A percentile compares a stretch with the other conserved stretches of the same genome.
Evolutionary conservation across 2,329 filamentous ascomycete species (phyloP).

Genomic region (Trichoderma sp.): DNA sequence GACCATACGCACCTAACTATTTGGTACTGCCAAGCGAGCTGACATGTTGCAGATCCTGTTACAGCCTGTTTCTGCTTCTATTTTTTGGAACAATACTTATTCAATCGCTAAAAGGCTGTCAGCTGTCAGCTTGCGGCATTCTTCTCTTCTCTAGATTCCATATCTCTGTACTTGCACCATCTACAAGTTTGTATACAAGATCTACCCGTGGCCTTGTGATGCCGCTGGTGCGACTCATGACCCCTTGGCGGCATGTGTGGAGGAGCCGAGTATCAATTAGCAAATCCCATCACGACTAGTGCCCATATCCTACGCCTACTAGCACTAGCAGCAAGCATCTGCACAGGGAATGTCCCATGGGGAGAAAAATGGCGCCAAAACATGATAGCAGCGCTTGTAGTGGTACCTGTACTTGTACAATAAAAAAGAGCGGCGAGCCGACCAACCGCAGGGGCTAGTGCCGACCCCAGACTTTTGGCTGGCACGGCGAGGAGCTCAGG

Average conservation of each 20-base stretch:
- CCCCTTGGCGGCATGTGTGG: conserved; percentile 8
- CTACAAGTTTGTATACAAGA: background rate
- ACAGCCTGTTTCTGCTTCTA: background rate
- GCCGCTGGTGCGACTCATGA: background rate
- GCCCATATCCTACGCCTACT: background rate
- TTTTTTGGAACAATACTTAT: background rate
- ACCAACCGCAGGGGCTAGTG: conserved; percentile 22
- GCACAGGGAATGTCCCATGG: conserved; percentile 14
- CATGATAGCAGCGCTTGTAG: conserved; percentile 2
- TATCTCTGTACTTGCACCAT: background rate
- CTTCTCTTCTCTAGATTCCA: background rate
- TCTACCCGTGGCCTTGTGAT: conserved; percentile 3
- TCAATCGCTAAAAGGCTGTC: background rate
- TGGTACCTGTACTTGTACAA: background rate
- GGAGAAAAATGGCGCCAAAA: conserved; percentile 2
- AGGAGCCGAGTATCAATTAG: conserved; percentile 13
- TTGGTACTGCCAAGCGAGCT: conserved; percentile 6
- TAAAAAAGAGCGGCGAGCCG: background rate
- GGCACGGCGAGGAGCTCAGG: background rate
- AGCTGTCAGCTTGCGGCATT: background rate
- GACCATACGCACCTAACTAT: background rate
- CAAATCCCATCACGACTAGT: background rate
- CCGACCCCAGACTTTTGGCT: conserved; percentile 14
- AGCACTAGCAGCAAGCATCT: background rate
- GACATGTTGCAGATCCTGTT: conserved; percentile 1